phyloP scores from a whole-genome alignment of 164 flowering plant species.

The Saururus chinensis region DNA sequence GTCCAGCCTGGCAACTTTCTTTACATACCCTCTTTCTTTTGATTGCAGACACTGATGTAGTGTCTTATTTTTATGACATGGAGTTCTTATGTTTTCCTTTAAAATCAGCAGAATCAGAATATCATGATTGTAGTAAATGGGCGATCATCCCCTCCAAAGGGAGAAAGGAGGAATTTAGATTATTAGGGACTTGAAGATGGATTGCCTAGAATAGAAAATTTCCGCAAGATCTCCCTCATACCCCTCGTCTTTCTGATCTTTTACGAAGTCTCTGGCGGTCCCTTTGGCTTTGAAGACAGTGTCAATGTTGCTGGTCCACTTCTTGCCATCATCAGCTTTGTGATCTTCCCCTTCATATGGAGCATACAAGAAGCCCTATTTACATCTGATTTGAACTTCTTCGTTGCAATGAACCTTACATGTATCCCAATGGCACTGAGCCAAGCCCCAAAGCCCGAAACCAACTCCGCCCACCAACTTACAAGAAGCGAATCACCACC shows the following conservation, averaged over 20 bases:
- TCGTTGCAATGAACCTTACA: no score
- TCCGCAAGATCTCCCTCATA: conserved; percentile 35
- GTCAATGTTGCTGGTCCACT: conserved; percentile 55
- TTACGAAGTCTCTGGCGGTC: conserved; percentile 61
- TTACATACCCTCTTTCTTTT: no score
- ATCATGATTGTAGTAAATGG: conserved; percentile 1
- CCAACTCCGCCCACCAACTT: no score
- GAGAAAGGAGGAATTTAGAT: conserved; percentile 15
- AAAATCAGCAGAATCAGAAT: background rate
- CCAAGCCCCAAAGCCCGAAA: no score
- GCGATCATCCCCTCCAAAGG: conserved; percentile 29
- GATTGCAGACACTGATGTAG: no score
- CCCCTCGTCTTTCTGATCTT: conserved; percentile 52
- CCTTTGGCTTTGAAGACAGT: conserved; percentile 49
- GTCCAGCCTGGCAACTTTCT: no score
- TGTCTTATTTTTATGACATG: no score
- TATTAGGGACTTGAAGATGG: conserved; percentile 22
- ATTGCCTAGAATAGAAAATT: conserved; percentile 15
- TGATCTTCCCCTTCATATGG: conserved; percentile 44
- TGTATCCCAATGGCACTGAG: no score
- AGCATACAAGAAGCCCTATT: conserved; percentile 45
- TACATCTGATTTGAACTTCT: conserved; percentile 56
- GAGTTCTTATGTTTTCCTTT: no score
- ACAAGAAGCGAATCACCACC: no score
- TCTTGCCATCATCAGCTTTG: conserved; percentile 40